Percentiles rank a stretch among this genome's conserved stretches.
Evolutionary conservation across 352 stramenopile species (phyloP).

Genomic region (Phytophthora sojae): DNA sequence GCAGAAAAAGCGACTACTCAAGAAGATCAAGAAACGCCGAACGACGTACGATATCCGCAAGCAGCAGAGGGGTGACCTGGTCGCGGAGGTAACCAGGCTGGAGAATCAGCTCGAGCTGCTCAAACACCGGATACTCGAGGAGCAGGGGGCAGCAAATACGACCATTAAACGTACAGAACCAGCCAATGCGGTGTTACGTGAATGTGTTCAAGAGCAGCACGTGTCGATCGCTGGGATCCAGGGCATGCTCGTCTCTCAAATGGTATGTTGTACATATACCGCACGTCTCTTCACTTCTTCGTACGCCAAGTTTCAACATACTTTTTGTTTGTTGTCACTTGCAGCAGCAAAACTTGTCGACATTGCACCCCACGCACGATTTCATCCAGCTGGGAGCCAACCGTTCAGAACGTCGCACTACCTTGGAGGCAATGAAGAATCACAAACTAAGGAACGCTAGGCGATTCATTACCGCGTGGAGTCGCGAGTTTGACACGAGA

Average conservation of each 20-base stretch:
- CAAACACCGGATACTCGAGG: constrained; percentile 36
- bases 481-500: constrained; percentile 26
- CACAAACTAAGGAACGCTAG: constrained; percentile 33
- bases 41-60: constrained; percentile 44
- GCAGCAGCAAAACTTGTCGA: constrained; percentile 15
- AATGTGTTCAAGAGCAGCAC: constrained; percentile 31
- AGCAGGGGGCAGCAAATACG: constrained; percentile 24
- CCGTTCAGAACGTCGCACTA: constrained; percentile 22
- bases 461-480: constrained; percentile 38
- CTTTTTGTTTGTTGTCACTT: neutral
- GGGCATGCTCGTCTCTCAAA: constrained; percentile 13
- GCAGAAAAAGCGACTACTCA: too few relatives aligned
- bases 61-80: constrained; percentile 44
- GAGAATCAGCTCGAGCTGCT: constrained; percentile 40
- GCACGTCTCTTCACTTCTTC: neutral
- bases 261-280: constrained; percentile 10
- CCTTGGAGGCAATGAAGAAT: constrained; percentile 35
- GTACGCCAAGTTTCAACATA: too few relatives aligned
- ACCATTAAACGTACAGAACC: constrained; percentile 17
- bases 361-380: constrained; percentile 12
- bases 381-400: constrained; percentile 21
- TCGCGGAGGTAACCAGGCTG: constrained; percentile 27
- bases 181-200: constrained; percentile 30
- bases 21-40: constrained; percentile 23
- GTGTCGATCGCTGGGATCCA: constrained; percentile 35